Conservation (phyloP, 2,329 filamentous ascomycete species). For the Apiospora malaysiana region DNA sequence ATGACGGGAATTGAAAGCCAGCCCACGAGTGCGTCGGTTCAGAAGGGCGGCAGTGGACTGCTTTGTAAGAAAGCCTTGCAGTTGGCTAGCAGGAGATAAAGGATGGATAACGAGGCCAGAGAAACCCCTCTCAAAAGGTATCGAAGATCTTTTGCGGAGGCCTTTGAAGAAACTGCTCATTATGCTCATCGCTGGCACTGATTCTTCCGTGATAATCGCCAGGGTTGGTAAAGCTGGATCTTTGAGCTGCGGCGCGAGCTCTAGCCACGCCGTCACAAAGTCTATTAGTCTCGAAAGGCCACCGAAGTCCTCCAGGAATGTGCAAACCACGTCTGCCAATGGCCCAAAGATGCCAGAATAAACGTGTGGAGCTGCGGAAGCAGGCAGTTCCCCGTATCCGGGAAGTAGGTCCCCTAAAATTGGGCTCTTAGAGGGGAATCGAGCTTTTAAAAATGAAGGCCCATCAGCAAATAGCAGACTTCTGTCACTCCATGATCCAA, state of each 20-base stretch:
- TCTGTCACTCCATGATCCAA: background rate
- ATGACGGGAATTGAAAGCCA: background rate
- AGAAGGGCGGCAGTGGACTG: background rate
- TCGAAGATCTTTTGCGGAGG: background rate
- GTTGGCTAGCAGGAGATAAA: background rate
- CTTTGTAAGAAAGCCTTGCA: background rate
- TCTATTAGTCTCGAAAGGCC: background rate
- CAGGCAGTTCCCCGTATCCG: background rate
- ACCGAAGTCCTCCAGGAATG: background rate
- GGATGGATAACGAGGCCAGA: background rate
- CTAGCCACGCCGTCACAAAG: background rate
- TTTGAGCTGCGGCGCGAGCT: background rate
- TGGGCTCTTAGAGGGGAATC: background rate
- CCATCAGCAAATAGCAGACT: background rate
- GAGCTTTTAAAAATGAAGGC: background rate
- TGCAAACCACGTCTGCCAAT: background rate
- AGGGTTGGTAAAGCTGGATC: background rate
- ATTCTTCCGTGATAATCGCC: background rate
- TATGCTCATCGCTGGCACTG: background rate
- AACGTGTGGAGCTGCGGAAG: background rate
- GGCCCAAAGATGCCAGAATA: background rate
- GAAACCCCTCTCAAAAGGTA: background rate
- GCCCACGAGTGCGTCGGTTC: background rate
- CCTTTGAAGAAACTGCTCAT: background rate
- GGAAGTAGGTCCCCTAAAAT: background rate